Conservation (phyloP, 2,329 filamentous ascomycete species). For the Claviceps fusiformis region DNA sequence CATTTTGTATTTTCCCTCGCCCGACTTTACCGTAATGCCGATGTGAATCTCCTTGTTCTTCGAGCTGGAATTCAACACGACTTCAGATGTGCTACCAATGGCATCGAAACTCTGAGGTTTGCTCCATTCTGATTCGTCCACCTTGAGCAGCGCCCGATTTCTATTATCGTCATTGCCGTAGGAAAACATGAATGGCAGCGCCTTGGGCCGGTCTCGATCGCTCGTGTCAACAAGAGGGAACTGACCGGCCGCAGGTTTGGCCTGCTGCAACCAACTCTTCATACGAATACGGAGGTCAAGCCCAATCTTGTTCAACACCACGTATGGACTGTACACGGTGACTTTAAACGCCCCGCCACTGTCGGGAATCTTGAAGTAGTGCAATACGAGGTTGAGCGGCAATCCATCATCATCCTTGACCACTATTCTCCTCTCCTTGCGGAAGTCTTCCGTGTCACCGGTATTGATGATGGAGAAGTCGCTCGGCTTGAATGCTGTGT, state of each 20-base stretch:
- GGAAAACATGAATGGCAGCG: constrained; percentile 91
- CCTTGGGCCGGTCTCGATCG: constrained; percentile 49
- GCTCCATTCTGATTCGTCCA: constrained; percentile 88
- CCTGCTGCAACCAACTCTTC: constrained; percentile 76
- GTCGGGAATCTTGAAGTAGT: constrained; percentile 82
- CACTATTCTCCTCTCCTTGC: constrained; percentile 62
- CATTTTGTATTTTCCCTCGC: constrained; percentile 95
- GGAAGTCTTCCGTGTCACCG: constrained; percentile 75
- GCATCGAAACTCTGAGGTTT: constrained; percentile 97
- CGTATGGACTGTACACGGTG: constrained; percentile 87
- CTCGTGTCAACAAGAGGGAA: constrained; percentile 39
- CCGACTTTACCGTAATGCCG: constrained; percentile 76
- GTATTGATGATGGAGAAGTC: constrained; percentile 97
- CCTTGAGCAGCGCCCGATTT: constrained; percentile 77
- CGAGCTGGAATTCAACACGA: constrained; percentile 61
- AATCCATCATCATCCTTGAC: constrained; percentile 78
- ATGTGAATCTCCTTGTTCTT: constrained; percentile 75
- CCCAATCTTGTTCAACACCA: constrained; percentile 90
- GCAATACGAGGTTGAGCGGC: constrained; percentile 66
- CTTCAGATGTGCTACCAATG: constrained; percentile 83
- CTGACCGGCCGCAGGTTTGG: constrained; percentile 73
- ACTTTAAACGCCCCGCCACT: constrained; percentile 94
- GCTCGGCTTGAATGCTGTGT: constrained; percentile 85
- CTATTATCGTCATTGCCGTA: constrained; percentile 78
- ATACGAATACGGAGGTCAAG: constrained; percentile 76